These are phyloP conservation scores for Russula earlei DNA, from an alignment of 768 basidiomycete species.

Conservation along the genomic window DNA sequence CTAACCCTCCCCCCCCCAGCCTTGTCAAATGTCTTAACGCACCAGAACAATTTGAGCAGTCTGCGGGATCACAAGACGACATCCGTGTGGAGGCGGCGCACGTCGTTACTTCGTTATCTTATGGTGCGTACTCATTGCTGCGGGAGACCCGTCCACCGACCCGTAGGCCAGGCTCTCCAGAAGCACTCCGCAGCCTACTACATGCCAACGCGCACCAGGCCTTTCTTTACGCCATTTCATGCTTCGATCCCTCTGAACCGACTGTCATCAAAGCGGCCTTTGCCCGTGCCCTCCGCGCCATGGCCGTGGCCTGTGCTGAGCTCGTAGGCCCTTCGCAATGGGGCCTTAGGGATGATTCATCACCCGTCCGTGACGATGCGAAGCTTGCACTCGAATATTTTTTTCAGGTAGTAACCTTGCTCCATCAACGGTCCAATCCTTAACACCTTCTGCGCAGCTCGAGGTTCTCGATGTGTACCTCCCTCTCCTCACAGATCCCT, in stretches of 20 bases:
- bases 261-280: conserved; percentile 44
- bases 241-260: conserved; percentile 32
- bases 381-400: conserved; percentile 48
- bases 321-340: conserved; percentile 61
- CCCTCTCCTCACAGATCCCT: conserved; percentile 45
- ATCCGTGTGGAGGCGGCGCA: conserved; percentile 67
- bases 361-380: conserved; percentile 39
- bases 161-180: conserved; percentile 42
- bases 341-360: conserved; percentile 43
- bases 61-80: conserved; percentile 35
- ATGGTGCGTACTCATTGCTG: conserved; percentile 34
- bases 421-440: background rate
- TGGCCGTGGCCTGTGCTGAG: conserved; percentile 54
- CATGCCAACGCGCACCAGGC: conserved; percentile 48
- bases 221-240: conserved; percentile 52
- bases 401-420: conserved; percentile 40
- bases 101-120: conserved; percentile 62
- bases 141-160: background rate
- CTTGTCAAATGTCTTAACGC: conserved; percentile 53
- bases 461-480: conserved; percentile 60
- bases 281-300: conserved; percentile 50
- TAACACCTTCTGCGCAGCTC: conserved; percentile 28
- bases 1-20: conserved; percentile 28
- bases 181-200: conserved; percentile 49
- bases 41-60: conserved; percentile 26